These are phyloP conservation scores for Lentinus tigrinus DNA, from an alignment of 768 basidiomycete species.

Conservation along the genomic window DNA sequence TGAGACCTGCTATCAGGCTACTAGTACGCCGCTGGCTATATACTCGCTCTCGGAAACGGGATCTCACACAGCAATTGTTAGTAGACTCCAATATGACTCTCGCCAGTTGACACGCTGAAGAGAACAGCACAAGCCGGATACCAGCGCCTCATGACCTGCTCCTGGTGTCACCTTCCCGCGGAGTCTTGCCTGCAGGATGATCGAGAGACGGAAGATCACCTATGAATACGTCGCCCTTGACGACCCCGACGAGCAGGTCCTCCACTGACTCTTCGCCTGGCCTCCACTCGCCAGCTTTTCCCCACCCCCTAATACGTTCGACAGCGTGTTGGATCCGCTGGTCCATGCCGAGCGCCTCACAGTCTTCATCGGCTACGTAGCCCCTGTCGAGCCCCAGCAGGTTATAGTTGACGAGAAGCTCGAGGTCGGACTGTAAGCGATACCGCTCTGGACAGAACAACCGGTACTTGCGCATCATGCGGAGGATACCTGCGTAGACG, in stretches of 20 bases:
- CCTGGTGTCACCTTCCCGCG: too few relatives aligned
- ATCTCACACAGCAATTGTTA: too few relatives aligned
- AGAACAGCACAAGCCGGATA: too few relatives aligned
- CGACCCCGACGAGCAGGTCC: not conserved
- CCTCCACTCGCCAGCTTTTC: not conserved
- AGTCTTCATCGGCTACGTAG: not conserved
- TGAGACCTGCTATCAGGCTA: too few relatives aligned
- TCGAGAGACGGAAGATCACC: not conserved
- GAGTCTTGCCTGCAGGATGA: too few relatives aligned
- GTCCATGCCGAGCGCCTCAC: not conserved
- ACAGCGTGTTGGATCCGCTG: not conserved
- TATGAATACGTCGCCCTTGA: not conserved
- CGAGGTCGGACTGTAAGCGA: slow-evolving; percentile 8
- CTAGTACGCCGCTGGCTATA: too few relatives aligned
- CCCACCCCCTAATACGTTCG: not conserved
- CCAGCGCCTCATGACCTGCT: too few relatives aligned
- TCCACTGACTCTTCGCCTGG: not conserved
- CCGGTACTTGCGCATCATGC: not conserved
- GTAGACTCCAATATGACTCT: too few relatives aligned
- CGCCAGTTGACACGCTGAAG: too few relatives aligned
- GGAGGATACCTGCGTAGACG: not conserved
- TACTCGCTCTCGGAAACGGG: too few relatives aligned
- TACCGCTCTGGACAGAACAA: not conserved
- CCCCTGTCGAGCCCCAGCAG: not conserved
- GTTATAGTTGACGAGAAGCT: slow-evolving; percentile 7